Evolutionary conservation across 345 rosid species (phyloP).

Genomic region (Rhodamnia rubescens): DNA sequence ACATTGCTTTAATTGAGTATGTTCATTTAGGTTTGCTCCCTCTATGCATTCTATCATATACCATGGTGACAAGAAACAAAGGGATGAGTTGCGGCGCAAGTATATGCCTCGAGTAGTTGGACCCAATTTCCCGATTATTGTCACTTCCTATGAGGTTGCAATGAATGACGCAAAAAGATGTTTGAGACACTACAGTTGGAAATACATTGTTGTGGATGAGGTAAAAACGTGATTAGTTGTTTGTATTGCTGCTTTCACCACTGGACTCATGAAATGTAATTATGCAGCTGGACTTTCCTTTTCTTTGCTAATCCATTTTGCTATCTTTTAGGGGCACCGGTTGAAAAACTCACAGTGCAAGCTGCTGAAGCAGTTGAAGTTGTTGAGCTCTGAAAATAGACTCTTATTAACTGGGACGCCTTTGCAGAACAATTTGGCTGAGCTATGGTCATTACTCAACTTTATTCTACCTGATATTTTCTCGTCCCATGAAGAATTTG

Average conservation of each 20-base stretch:
- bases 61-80: slow-evolving; percentile 61
- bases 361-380: slow-evolving; percentile 54
- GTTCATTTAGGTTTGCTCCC: slow-evolving; percentile 58
- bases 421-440: slow-evolving; percentile 85
- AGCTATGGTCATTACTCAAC: slow-evolving; percentile 96
- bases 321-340: slow-evolving; percentile 71
- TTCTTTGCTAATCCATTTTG: not conserved
- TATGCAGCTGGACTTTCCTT: not conserved
- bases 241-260: not conserved
- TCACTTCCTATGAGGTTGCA: slow-evolving; percentile 94
- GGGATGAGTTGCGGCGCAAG: slow-evolving; percentile 58
- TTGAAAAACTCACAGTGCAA: slow-evolving; percentile 83
- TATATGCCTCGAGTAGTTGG: slow-evolving; percentile 65
- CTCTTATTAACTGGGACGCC: slow-evolving; percentile 95
- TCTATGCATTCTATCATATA: slow-evolving; percentile 62
- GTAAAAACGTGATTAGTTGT: slow-evolving; percentile 18
- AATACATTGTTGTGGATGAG: slow-evolving; percentile 94
- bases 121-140: slow-evolving; percentile 68
- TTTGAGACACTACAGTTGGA: slow-evolving; percentile 73
- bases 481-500: slow-evolving; percentile 86
- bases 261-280: not conserved
- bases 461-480: slow-evolving; percentile 94
- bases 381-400: slow-evolving; percentile 52
- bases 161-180: slow-evolving; percentile 52
- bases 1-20: not conserved